These are phyloP conservation scores for Vicia faba DNA, from an alignment of 306 rosid species.

Conservation along the genomic window DNA sequence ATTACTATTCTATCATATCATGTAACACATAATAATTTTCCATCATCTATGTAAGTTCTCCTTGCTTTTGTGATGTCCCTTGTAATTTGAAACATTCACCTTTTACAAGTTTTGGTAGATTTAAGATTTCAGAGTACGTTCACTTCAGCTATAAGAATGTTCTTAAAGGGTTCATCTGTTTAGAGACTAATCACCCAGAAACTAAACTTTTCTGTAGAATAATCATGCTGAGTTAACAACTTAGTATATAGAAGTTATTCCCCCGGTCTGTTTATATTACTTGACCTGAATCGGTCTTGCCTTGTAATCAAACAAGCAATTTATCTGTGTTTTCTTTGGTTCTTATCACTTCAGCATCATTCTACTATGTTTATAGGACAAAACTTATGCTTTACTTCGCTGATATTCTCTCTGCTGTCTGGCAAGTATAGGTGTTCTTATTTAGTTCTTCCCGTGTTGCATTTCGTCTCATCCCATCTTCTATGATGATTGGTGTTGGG, in stretches of 20 bases:
- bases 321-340: neutral
- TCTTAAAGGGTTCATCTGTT: constrained; percentile 20
- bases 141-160: constrained; percentile 26
- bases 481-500: neutral
- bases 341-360: neutral
- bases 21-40: constrained; percentile 41
- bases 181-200: constrained; percentile 22
- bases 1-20: constrained; percentile 44
- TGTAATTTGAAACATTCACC: constrained; percentile 42
- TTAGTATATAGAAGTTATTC: constrained; percentile 13
- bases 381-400: neutral
- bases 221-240: constrained; percentile 11
- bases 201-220: constrained; percentile 28
- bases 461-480: neutral
- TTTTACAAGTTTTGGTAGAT: constrained; percentile 38
- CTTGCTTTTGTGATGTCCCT: constrained; percentile 43
- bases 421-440: too few species aligned
- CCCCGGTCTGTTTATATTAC: neutral
- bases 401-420: neutral
- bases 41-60: constrained; percentile 55
- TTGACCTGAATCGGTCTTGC: neutral
- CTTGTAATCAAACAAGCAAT: constrained; percentile 17
- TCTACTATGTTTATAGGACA: neutral
- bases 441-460: neutral
- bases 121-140: constrained; percentile 32